phyloP scores from a whole-genome alignment of 805 yeast species.

The Blastobotrys parvus region DNA sequence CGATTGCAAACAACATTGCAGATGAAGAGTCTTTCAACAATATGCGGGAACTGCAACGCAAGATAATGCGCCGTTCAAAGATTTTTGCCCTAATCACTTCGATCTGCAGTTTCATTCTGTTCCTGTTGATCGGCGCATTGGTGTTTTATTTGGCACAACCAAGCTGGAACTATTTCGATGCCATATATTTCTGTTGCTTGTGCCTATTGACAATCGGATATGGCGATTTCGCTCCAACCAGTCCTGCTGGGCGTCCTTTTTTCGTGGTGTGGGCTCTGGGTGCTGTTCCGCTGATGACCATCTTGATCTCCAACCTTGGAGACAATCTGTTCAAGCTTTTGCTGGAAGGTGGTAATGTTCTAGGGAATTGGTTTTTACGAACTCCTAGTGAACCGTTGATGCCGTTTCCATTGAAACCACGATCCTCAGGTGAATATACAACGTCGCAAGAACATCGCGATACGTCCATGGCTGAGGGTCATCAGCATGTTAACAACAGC shows the following conservation, averaged over 20 bases:
- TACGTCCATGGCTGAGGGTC: no score
- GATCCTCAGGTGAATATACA: neutral
- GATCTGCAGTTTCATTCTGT: slow-evolving; percentile 37
- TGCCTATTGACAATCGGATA: slow-evolving; percentile 79
- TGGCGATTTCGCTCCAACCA: slow-evolving; percentile 61
- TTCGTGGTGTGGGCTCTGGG: slow-evolving; percentile 74
- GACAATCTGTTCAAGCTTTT: slow-evolving; percentile 35
- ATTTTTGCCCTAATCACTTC: slow-evolving; percentile 31
- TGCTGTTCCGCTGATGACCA: slow-evolving; percentile 85
- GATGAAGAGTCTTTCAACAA: slow-evolving; percentile 37
- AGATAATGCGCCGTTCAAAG: slow-evolving; percentile 23
- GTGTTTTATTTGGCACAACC: slow-evolving; percentile 51
- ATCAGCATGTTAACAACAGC: no score
- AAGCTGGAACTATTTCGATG: slow-evolving; percentile 61
- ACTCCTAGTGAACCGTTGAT: neutral
- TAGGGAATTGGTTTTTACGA: slow-evolving; percentile 14
- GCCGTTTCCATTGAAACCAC: neutral
- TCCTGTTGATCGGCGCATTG: slow-evolving; percentile 69
- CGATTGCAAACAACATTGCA: neutral
- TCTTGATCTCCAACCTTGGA: slow-evolving; percentile 62
- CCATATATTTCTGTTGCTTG: slow-evolving; percentile 68
- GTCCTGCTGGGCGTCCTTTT: slow-evolving; percentile 60
- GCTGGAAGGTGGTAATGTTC: slow-evolving; percentile 10
- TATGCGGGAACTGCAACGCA: slow-evolving; percentile 45
- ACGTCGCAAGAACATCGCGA: neutral